Base-by-base conservation (phyloP, 345 rosid genomes). In the Dovyalis caffra region DNA sequence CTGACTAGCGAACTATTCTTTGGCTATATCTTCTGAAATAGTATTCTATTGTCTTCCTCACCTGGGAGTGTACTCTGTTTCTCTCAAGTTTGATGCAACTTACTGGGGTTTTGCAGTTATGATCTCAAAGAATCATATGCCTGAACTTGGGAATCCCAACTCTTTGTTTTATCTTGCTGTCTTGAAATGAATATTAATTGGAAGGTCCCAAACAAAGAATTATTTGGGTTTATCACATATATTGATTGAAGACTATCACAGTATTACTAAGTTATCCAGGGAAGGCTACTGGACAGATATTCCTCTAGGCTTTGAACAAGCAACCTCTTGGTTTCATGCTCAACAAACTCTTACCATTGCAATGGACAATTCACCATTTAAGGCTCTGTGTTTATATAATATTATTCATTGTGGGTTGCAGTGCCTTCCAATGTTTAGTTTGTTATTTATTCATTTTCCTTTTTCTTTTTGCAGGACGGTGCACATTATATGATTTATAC, bases 401-500 rank as follows among this genome's bases (percentile, higher is more conserved):
- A 11, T n/a, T 21, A n/a, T n/a, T n/a, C n/a, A 9, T 23, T 60
- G 15, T 8, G 26, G 64, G 7, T n/a, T 3, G 18, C 64, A 60
- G 14, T 60, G 9, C 28, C 64, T 26, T 60, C 12, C 8, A 60
- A 26, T n/a, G 15, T 60, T 31, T 7, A 29, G n/a, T 18, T 8
- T 5, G 25, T 26, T 40, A 28, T 1, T 33, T 74, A 12, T 70
- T 51, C 32, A 7, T 64, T 33, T 11, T 16, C 18, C 40, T 15
- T 68, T 38, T 73, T 64, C 40, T 58, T 79, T 66, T 56, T 80
- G 73, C 92, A 94, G 98, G 97, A 92, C 82, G 97, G 97, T 73
- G 82, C 91, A 66, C 97, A 94, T 86, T 94, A 88, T 85, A 94
- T 92, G 97, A 88, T 92, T 29, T 94, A 92, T 81, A 94, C 98